Base-by-base conservation (phyloP, 1,284 basidiomycete genomes). In the Sporisorium exsertum region DNA sequence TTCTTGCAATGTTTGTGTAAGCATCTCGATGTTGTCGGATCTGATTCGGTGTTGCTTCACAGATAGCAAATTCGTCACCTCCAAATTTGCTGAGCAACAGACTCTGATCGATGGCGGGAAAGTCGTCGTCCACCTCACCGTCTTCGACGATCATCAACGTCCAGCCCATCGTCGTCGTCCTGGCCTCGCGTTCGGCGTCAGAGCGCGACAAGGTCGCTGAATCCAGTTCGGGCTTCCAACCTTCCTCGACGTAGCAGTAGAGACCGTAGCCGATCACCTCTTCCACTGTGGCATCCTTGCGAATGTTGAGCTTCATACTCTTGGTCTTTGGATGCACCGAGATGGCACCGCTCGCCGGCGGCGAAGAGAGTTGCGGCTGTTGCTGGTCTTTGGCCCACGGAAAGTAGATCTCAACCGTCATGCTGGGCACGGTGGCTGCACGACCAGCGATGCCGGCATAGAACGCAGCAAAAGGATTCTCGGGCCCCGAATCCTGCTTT, bases 81-180 rank as follows among this genome's bases (percentile, higher is more conserved):
- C 92, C 93, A 87, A 99, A 97, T 82, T 94, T 95, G 37, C 91
- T 89, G 16, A 96, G 91, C 79, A 92, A 91, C 7, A 93, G 90
- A 54, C 91, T 91, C 37, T 96, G 89, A 84, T 98, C 97, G 13
- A 97, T 92, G 2, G 95, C 95, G 32, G 97, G 96, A 82, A 96
- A 99, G 86, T 99, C 97, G 84, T 98, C 96, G 84, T 99, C 97
- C 0, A 98, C 94, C 86, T 97, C 94, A 18, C 97, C 97, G 85
- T 98, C 95, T 82, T 99, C 96, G 9, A 95, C 94, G 63, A 99
- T 95, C 65, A 94, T 88, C 86, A 99, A 86, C n/a, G 94, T 91
- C 95, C 96, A 99, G 0, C 93, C 94, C 1, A 93, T 88, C 0
- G 93, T 93, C 46, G 90, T 91, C 59, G 93, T 87, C 78, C 87